Conservation (phyloP, 2,329 filamentous ascomycete genomes). For the Ceratocystis papillata region DNA sequence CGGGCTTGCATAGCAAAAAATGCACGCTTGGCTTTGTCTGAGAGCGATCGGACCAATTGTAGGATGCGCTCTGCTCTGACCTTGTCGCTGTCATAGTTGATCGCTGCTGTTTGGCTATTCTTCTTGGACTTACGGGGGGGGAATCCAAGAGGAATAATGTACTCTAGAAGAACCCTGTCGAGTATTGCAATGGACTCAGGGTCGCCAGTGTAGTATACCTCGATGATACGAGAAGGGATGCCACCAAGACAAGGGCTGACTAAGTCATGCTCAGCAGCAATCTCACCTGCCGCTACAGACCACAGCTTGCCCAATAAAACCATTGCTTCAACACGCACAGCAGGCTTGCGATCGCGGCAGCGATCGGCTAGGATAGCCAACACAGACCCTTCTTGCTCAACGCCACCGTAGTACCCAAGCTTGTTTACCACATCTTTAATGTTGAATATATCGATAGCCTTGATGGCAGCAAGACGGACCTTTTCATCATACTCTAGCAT, state of each 20-base stretch:
- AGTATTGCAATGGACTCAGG: slow-evolving; percentile 72
- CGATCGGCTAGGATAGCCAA: slow-evolving; percentile 75
- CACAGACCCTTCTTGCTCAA: slow-evolving; percentile 65
- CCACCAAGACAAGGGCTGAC: slow-evolving; percentile 65
- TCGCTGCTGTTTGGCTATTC: slow-evolving; percentile 42
- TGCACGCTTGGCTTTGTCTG: slow-evolving; percentile 67
- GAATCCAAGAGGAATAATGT: slow-evolving; percentile 77
- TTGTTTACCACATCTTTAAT: slow-evolving; percentile 74
- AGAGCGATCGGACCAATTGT: slow-evolving; percentile 66
- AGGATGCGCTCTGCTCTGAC: slow-evolving; percentile 77
- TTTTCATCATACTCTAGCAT: slow-evolving; percentile 82
- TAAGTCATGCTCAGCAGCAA: slow-evolving; percentile 68
- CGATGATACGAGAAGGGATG: slow-evolving; percentile 76
- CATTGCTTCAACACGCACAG: slow-evolving; percentile 79
- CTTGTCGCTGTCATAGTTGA: slow-evolving; percentile 51
- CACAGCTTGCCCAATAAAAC: slow-evolving; percentile 74
- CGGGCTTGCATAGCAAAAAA: slow-evolving; percentile 79
- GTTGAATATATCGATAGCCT: slow-evolving; percentile 68
- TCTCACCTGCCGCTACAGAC: slow-evolving; percentile 84
- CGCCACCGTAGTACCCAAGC: slow-evolving; percentile 63
- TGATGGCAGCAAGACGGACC: slow-evolving; percentile 80
- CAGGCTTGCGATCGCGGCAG: slow-evolving; percentile 72
- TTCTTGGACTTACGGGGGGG: slow-evolving; percentile 57
- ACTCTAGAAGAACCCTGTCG: slow-evolving; percentile 76
- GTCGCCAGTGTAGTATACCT: slow-evolving; percentile 84